phyloP scores from a whole-genome alignment of 2,329 filamentous ascomycete genomes.

The Verticillium dahliae region DNA sequence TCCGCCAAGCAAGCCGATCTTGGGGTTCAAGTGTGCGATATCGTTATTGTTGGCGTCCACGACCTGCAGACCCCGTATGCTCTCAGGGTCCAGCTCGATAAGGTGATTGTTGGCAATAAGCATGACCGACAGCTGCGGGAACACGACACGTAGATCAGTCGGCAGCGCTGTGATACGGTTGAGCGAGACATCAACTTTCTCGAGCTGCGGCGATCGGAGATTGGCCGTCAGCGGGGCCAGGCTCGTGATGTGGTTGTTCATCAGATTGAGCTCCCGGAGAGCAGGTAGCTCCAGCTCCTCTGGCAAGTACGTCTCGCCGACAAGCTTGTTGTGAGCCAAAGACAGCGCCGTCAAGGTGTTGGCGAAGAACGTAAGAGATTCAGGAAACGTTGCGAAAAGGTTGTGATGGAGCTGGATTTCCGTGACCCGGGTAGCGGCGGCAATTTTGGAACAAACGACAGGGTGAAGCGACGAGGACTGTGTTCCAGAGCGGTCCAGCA shows the following conservation, averaged over 20 bases:
- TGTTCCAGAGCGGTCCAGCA: constrained; percentile 65
- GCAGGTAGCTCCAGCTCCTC: constrained; percentile 63
- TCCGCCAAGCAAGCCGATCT: constrained; percentile 70
- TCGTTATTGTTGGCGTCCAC: constrained; percentile 83
- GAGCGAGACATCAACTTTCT: constrained; percentile 72
- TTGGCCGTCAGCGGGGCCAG: constrained; percentile 58
- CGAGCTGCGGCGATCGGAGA: constrained; percentile 67
- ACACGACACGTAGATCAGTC: constrained; percentile 51
- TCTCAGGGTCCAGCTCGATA: constrained; percentile 63
- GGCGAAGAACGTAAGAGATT: constrained; percentile 64
- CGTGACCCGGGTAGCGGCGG: constrained; percentile 42
- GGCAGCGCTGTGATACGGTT: constrained; percentile 76
- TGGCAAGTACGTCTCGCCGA: constrained; percentile 57
- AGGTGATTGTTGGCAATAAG: constrained; percentile 76
- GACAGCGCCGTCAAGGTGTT: constrained; percentile 65
- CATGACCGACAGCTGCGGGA: constrained; percentile 64
- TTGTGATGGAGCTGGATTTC: constrained; percentile 73
- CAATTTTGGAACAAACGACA: constrained; percentile 48
- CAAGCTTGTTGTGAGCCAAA: constrained; percentile 67
- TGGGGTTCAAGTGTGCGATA: constrained; percentile 72
- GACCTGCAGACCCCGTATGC: constrained; percentile 66
- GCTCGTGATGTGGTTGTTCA: constrained; percentile 65
- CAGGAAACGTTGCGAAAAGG: constrained; percentile 62
- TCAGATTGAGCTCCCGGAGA: constrained; percentile 71
- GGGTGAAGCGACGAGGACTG: constrained; percentile 54